Base-by-base conservation (phyloP, 2,329 filamentous ascomycete genomes). In the Cladosporium colombiae region DNA sequence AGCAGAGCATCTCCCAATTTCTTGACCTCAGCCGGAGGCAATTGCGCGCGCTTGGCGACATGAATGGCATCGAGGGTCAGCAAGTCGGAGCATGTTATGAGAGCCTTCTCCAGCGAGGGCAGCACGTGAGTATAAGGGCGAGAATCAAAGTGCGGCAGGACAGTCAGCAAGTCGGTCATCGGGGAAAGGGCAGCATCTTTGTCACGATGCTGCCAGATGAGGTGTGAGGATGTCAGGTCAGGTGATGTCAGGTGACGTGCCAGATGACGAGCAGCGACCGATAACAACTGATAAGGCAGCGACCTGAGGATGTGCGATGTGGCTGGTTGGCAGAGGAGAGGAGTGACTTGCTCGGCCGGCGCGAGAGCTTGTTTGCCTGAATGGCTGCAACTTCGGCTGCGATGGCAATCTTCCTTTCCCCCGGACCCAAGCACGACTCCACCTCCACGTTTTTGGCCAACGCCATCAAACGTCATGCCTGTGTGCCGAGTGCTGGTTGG, bases 121-220 rank as follows among this genome's bases (percentile, higher is more conserved):
- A 97, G 80, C 56, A 97, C 88, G 74, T 90, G 88, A 50, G 88
- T 83, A 80, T 91, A 94, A 68, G 85, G 84, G 74, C 86, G 84
- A 70, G 86, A 84, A 67, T 90, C 86, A 76, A 97, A 96, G 79
- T 88, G 85, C 73, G 94, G 93, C 70, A 97, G 86, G 76, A 96
- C 87, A 76, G 87, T 86, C 75, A 89, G 85, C 75, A 98, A 88
- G 86, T 98, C 94, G 74, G 89, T 92, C 92, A 96, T 96, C 63
- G 58, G 81, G 78, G 67, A 44, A 46, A 57, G 65, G 70, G 67
- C 71, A 73, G 70, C 68, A 68, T 72, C 69, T 59, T 65, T 68
- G 65, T 67, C 64, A 65, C 65, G 66, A 67, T 68, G 66, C 68
- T 33, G 55, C 50, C 62, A 31, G 55, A 52, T 53, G 53, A 21